phyloP scores from a whole-genome alignment of 2,329 filamentous ascomycete species.

The Stemphylium vesicarium region DNA sequence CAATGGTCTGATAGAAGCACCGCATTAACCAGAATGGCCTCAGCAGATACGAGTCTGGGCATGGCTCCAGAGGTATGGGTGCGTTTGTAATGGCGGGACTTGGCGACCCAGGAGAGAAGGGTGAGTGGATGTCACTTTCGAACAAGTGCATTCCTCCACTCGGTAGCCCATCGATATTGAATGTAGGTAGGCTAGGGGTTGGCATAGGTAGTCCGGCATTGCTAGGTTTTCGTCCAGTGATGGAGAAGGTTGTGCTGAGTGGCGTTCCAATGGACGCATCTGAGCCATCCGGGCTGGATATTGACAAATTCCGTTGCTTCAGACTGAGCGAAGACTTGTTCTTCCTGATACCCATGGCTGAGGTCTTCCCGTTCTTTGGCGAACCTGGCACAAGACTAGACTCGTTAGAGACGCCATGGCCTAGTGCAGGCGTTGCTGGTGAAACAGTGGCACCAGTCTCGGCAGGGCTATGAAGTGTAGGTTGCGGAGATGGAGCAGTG shows the following conservation, averaged over 20 bases:
- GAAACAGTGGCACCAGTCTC: slow-evolving; percentile 52
- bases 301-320: slow-evolving; percentile 75
- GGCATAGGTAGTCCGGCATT: slow-evolving; percentile 69
- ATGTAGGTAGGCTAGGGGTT: slow-evolving; percentile 69
- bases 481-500: slow-evolving; percentile 40
- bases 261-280: slow-evolving; percentile 78
- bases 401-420: slow-evolving; percentile 53
- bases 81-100: slow-evolving; percentile 67
- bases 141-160: slow-evolving; percentile 80
- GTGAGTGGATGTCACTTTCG: slow-evolving; percentile 79
- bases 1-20: slow-evolving; percentile 88
- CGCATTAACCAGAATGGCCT: slow-evolving; percentile 98
- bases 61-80: slow-evolving; percentile 84
- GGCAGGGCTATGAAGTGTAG: slow-evolving; percentile 48
- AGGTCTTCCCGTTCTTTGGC: slow-evolving; percentile 41
- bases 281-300: slow-evolving; percentile 64
- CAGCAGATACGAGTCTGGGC: slow-evolving; percentile 86
- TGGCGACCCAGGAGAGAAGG: slow-evolving; percentile 67
- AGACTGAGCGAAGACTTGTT: slow-evolving; percentile 66
- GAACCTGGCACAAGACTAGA: slow-evolving; percentile 47
- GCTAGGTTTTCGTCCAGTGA: slow-evolving; percentile 56
- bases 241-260: slow-evolving; percentile 69
- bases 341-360: slow-evolving; percentile 50
- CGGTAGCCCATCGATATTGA: slow-evolving; percentile 63
- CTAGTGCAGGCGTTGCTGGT: slow-evolving; percentile 45